These are phyloP conservation scores for Ustilago curta DNA, from an alignment of 1,284 basidiomycete species.

Conservation along the genomic window DNA sequence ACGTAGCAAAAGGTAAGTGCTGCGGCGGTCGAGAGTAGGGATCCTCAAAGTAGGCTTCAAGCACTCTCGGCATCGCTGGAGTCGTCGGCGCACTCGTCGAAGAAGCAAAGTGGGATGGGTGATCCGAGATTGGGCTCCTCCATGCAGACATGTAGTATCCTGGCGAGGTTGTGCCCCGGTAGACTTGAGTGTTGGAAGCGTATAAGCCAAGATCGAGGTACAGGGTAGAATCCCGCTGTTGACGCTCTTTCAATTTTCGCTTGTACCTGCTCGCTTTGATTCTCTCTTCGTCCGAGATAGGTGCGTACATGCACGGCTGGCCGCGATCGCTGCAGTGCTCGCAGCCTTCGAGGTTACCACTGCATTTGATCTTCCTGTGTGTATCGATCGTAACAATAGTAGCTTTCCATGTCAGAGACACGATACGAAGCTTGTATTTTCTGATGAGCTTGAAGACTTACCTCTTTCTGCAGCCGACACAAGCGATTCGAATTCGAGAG, in stretches of 20 bases:
- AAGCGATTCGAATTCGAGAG: constrained; percentile 4
- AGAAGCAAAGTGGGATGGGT: background rate
- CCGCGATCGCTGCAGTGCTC: constrained; percentile 1
- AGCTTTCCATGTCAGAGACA: too few relatives aligned
- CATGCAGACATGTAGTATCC: background rate
- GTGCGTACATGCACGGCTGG: background rate
- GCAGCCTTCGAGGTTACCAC: constrained; percentile 6
- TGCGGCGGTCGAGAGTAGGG: background rate
- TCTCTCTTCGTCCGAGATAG: constrained; percentile 1
- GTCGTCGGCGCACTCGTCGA: background rate
- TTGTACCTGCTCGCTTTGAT: background rate
- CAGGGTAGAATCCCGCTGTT: background rate
- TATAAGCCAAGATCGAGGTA: background rate
- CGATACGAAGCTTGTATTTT: too few relatives aligned
- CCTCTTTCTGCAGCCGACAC: background rate
- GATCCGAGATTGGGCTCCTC: background rate
- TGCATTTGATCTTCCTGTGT: constrained; percentile 7
- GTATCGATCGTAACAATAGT: too few relatives aligned
- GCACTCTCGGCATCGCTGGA: background rate
- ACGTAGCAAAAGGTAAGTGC: background rate
- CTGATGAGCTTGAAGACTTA: background rate
- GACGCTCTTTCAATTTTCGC: constrained; percentile 1
- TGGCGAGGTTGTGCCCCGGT: background rate
- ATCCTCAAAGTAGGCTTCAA: background rate
- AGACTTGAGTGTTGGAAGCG: background rate